Evolutionary conservation across 345 rosid species (phyloP).

Genomic region (Clarkia xantiana): DNA sequence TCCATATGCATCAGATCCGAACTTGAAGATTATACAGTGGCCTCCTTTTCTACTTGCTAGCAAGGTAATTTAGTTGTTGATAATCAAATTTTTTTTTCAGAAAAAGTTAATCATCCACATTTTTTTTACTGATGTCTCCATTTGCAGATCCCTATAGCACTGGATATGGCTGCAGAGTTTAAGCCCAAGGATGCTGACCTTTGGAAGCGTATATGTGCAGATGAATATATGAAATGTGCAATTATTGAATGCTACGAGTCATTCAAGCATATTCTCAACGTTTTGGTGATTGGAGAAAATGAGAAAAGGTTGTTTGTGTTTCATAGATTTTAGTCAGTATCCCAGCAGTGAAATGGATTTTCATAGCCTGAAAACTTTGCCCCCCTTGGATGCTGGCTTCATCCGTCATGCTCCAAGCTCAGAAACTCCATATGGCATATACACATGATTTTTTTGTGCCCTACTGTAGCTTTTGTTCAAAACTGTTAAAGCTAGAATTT

Average conservation of each 20-base stretch:
- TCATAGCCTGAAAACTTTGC: no score
- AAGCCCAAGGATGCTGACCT: slow-evolving; percentile 66
- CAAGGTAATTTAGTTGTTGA: slow-evolving; percentile 47
- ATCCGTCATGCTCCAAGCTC: no score
- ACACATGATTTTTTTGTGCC: no score
- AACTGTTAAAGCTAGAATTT: no score
- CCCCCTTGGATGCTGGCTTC: no score
- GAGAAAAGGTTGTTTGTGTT: slow-evolving; percentile 56
- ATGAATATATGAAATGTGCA: slow-evolving; percentile 95
- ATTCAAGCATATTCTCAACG: slow-evolving; percentile 57
- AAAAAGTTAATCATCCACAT: neutral
- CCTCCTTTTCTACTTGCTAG: slow-evolving; percentile 96
- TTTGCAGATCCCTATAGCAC: slow-evolving; percentile 77
- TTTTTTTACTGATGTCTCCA: slow-evolving; percentile 9
- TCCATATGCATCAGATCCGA: slow-evolving; percentile 82
- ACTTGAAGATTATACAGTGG: slow-evolving; percentile 90
- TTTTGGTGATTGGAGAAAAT: slow-evolving; percentile 73
- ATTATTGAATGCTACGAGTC: slow-evolving; percentile 94
- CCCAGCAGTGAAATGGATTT: no score
- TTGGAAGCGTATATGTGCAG: slow-evolving; percentile 89
- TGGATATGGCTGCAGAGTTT: slow-evolving; percentile 89
- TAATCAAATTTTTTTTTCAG: neutral
- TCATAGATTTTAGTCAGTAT: no score
- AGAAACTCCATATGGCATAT: no score
- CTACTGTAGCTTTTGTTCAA: no score